Percentiles rank a stretch among this genome's conserved stretches.
phyloP scores from a whole-genome alignment of 202 grass and related monocot genomes.

The Zoysia matrella region DNA sequence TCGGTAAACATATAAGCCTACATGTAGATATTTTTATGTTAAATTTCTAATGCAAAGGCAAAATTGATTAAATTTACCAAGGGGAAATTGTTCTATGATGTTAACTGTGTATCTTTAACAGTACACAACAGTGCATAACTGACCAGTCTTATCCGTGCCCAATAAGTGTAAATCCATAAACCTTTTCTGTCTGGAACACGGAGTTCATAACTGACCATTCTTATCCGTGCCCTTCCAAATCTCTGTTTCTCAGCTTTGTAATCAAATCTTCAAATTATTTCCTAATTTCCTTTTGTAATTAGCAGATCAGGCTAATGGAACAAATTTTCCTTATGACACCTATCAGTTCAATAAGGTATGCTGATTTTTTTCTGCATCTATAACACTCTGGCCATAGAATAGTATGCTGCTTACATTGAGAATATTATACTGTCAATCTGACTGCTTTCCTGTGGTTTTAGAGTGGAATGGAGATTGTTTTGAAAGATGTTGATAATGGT shows the following conservation, averaged over 20 bases:
- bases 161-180: background rate
- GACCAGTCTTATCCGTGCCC: background rate
- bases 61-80: background rate
- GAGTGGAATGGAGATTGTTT: constrained; percentile 47
- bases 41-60: background rate
- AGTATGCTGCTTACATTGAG: background rate
- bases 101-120: background rate
- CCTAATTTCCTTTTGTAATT: background rate
- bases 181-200: background rate
- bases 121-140: background rate
- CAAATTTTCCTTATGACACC: background rate
- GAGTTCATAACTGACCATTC: background rate
- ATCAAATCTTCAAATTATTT: background rate
- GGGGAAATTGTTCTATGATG: background rate
- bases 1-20: background rate
- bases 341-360: constrained; percentile 33
- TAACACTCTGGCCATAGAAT: background rate
- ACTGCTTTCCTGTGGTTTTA: constrained; percentile 27
- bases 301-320: constrained; percentile 20
- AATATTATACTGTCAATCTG: background rate
- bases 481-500: constrained; percentile 47
- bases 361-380: background rate
- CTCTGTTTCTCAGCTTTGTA: background rate
- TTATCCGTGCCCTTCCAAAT: background rate
- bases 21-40: background rate